Evolutionary conservation across 1,284 basidiomycete genomes (phyloP), one percentile per base, ranked within the genome.

Genomic region (Pseudomicrostroma phylloplanum): DNA sequence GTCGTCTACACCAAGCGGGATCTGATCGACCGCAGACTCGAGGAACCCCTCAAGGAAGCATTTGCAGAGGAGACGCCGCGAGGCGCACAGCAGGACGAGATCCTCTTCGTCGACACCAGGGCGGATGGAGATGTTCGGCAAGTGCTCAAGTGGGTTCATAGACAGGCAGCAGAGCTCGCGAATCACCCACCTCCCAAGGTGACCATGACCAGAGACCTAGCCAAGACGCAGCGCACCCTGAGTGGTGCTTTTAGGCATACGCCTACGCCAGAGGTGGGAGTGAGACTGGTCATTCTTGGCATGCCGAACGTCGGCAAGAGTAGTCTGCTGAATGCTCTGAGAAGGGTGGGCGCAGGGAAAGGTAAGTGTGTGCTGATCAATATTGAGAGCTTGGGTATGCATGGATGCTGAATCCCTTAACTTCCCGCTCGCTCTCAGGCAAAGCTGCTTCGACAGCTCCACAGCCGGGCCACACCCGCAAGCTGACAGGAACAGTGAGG

Each of bases 291-390:
- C 53, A 71, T 78, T 6, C 55, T 79, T 13, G 94, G 94, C 25
- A 98, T 98, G 94, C 94, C 94, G 4, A 98, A 98, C 78, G 92
- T 97, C 49, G 96, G 96, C 56, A 99, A 98, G 82, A 96, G 92
- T 30, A 92, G 91, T 2, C 81, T 98, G 57, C 82, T 98, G 15
- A 98, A 98, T 77, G 87, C 90, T 0, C 83, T 98, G n/a, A 85
- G 96, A 49, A 87, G 88, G 72, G 88, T 88, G 65, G 94, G 93
- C 3, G 89, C 94, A 39, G 83, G 86, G 65, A 91, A 91, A 76
- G 89, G 91, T 55, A 54, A 57, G 59, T 46, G 12, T 26, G 43
- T 57, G 60, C 57, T 55, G 15, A 9, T 25, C 6, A 19, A 59
- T 1, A 17, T 56, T 23, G 23, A n/a, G 4, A n/a, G n/a, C n/a